Evolutionary conservation across 495 filamentous ascomycete genomes (phyloP).

Genomic region (Glonium stellatum): DNA sequence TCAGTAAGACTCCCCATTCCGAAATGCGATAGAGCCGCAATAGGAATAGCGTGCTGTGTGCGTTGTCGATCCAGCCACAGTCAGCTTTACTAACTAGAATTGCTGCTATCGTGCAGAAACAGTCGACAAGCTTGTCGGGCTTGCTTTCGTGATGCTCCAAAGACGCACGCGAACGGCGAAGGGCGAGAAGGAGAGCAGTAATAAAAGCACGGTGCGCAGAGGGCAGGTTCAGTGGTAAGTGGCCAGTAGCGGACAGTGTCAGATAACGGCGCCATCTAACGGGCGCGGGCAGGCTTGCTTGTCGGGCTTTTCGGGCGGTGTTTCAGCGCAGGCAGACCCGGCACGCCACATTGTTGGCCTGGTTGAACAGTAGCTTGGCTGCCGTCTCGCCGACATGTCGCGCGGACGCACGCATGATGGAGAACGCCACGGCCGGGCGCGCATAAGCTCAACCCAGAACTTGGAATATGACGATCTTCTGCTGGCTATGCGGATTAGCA

Average conservation of each 20-base stretch:
- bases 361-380: conserved; percentile 23
- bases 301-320: conserved; percentile 31
- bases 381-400: conserved; percentile 10
- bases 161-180: conserved; percentile 38
- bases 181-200: no score
- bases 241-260: conserved; percentile 21
- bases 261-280: neutral
- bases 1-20: conserved; percentile 44
- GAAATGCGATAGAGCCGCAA: neutral
- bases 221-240: conserved; percentile 61
- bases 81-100: conserved; percentile 17
- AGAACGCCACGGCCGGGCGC: conserved; percentile 20
- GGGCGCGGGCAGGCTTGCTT: conserved; percentile 32
- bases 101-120: conserved; percentile 42
- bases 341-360: conserved; percentile 29
- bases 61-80: conserved; percentile 23
- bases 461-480: neutral
- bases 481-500: neutral
- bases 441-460: neutral
- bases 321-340: conserved; percentile 36
- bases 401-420: conserved; percentile 21
- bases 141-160: conserved; percentile 60
- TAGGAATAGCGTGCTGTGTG: neutral
- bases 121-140: conserved; percentile 56
- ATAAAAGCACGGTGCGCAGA: conserved; percentile 34